Conservation (phyloP, 495 filamentous ascomycete genomes). For the Penicillium simplicissimum region DNA sequence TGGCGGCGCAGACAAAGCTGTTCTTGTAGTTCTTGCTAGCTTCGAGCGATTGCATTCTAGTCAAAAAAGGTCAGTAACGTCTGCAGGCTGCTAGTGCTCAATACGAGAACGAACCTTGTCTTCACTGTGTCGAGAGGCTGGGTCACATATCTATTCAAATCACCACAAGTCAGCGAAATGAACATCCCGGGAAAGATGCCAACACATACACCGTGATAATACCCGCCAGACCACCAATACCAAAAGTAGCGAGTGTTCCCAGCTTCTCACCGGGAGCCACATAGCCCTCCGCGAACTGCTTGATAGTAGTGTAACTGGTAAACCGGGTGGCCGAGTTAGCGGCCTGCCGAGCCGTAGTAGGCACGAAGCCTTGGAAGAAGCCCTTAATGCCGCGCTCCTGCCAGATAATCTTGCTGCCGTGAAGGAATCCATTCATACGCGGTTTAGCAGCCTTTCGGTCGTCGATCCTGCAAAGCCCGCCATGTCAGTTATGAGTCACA, state of each 20-base stretch:
- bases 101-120: conserved; percentile 58
- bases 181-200: background rate
- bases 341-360: conserved; percentile 90
- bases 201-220: conserved; percentile 84
- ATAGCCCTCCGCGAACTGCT: conserved; percentile 89
- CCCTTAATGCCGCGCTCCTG: conserved; percentile 84
- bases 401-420: conserved; percentile 82
- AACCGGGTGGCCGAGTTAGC: conserved; percentile 92
- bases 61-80: conserved; percentile 14
- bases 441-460: conserved; percentile 87
- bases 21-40: conserved; percentile 82
- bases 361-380: conserved; percentile 96
- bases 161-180: conserved; percentile 1
- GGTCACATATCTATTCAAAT: conserved; percentile 56
- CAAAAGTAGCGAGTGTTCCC: conserved; percentile 85
- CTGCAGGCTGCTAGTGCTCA: background rate
- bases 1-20: conserved; percentile 77
- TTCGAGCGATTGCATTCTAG: conserved; percentile 94
- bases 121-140: conserved; percentile 96
- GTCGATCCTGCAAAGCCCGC: conserved; percentile 65
- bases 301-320: conserved; percentile 83
- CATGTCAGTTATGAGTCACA: background rate
- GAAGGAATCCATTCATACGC: conserved; percentile 87
- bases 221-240: conserved; percentile 85
- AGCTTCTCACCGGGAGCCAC: conserved; percentile 94